Evolutionary conservation across 2,329 filamentous ascomycete genomes (phyloP), one percentile per base, ranked within the genome.

Genomic region (Ophiostoma angusticollis): DNA sequence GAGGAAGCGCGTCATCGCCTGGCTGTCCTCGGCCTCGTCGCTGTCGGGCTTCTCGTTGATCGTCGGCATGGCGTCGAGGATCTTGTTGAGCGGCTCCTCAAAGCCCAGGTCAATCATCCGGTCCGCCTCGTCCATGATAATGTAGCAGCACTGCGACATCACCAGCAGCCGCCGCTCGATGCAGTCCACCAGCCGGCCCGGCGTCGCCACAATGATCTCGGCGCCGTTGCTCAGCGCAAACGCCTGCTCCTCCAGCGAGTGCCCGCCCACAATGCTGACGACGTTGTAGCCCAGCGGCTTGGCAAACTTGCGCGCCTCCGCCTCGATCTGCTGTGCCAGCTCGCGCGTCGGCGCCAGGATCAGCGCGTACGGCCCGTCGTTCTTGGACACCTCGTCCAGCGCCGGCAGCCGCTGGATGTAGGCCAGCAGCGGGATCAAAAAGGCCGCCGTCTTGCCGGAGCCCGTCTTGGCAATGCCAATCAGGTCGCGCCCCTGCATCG

Each of bases 51-150:
- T 98, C 59, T 94, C 84, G 59, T 98, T 96, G 35, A 72, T 70
- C 7, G 94, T 84, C 0, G 91, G 91, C 2, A 98, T 72, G 2
- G 91, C 89, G 50, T 94, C 86, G 32, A 98, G 77, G 51, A 98
- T 98, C 61, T 93, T 93, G 62, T 95, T 96, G 43, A 98, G 84
- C 0, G 86, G 84, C 53, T 96, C 91, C 61, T 98, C 91, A 57
- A 98, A 98, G 32, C 91, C 91, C 45, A 96, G 76, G 56, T 98
- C 91, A 47, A 98, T 93, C 91, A 98, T 98, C 40, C 89, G 83
- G 62, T 98, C 91, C 27, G 91, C 91, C 71, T 98, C 91, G 58
- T 98, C 91, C 89, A 98, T 95, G 61, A 98, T 94, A 41, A 96
- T 75, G 62, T 96, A 96, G 63, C 87, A 94, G 60, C 91, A 96